Conservation (phyloP, 495 filamentous ascomycete genomes). For the Penicillium turbatum region DNA sequence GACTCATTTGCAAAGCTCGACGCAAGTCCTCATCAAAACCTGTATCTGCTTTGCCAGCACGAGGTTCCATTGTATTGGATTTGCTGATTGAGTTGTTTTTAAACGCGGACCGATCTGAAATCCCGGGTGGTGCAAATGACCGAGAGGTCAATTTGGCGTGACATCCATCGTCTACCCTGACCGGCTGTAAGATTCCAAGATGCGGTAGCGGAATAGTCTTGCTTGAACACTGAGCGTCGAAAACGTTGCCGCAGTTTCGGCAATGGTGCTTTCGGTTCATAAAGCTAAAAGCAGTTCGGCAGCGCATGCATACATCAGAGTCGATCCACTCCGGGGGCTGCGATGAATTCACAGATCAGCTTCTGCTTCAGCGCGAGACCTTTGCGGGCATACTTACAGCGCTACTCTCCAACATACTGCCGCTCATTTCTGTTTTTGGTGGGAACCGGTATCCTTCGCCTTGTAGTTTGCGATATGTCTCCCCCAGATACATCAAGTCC, state of each 20-base stretch:
- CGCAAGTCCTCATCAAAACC: constrained; percentile 96
- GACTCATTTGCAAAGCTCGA: constrained; percentile 87
- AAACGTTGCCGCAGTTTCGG: constrained; percentile 94
- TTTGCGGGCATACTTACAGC: constrained; percentile 58
- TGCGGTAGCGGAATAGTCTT: constrained; percentile 87
- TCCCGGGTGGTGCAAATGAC: constrained; percentile 36
- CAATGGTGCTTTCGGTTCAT: constrained; percentile 98
- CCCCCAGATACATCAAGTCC: constrained; percentile 78
- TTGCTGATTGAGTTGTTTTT: constrained; percentile 52
- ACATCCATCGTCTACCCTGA: constrained; percentile 96
- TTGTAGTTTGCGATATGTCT: constrained; percentile 78
- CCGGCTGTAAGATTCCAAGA: constrained; percentile 84
- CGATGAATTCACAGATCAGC: constrained; percentile 13
- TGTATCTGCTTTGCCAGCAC: constrained; percentile 75
- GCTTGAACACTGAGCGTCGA: constrained; percentile 87
- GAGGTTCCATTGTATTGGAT: constrained; percentile 74
- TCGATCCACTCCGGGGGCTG: constrained; percentile 97
- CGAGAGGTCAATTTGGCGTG: constrained; percentile 84
- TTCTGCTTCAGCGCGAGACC: neutral
- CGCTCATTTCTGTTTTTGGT: constrained; percentile 77
- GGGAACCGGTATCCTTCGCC: constrained; percentile 85
- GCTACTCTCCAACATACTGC: constrained; percentile 94
- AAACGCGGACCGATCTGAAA: constrained; percentile 44
- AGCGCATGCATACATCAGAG: constrained; percentile 98
- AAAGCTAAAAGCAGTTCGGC: constrained; percentile 90